phyloP scores from a whole-genome alignment of 345 rosid species.

The Salix brachista region DNA sequence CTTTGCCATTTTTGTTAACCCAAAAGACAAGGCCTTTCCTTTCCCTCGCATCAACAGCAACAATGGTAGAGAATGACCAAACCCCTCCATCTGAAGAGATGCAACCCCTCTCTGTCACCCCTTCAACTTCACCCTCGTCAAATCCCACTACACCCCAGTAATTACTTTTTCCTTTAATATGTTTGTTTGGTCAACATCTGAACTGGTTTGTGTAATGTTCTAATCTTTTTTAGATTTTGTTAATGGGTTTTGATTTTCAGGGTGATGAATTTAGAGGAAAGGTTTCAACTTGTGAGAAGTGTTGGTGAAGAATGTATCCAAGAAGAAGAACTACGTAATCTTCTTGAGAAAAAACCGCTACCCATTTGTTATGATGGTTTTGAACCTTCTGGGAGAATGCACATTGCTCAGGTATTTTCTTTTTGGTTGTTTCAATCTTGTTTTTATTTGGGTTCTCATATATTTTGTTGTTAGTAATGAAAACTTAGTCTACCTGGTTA shows the following conservation, averaged over 20 bases:
- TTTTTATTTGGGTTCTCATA: not conserved
- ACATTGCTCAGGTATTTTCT: slow-evolving; percentile 77
- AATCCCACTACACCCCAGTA: not conserved
- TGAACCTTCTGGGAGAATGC: slow-evolving; percentile 96
- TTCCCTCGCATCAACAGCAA: not conserved
- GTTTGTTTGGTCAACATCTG: not conserved
- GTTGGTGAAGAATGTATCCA: slow-evolving; percentile 85
- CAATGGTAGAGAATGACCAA: slow-evolving; percentile 3
- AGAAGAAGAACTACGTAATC: slow-evolving; percentile 70
- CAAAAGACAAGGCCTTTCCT: not conserved
- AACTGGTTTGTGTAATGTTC: not conserved
- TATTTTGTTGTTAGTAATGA: not conserved
- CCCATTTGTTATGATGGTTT: slow-evolving; percentile 92
- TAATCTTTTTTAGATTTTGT: not conserved
- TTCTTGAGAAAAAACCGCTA: slow-evolving; percentile 63
- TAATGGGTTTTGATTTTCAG: not conserved
- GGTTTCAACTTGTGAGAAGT: slow-evolving; percentile 62
- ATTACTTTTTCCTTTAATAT: not conserved
- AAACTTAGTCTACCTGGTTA: not conserved
- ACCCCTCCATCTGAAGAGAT: slow-evolving; percentile 4
- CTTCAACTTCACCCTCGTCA: not conserved
- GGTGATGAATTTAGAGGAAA: slow-evolving; percentile 57
- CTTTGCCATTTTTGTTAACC: not conserved
- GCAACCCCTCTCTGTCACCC: slow-evolving; percentile 7
- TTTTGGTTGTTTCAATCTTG: not conserved